A percentile compares a stretch with the other conserved stretches of the same genome.
Conservation (phyloP, 495 filamentous ascomycete genomes). For the Neurospora sp. region DNA sequence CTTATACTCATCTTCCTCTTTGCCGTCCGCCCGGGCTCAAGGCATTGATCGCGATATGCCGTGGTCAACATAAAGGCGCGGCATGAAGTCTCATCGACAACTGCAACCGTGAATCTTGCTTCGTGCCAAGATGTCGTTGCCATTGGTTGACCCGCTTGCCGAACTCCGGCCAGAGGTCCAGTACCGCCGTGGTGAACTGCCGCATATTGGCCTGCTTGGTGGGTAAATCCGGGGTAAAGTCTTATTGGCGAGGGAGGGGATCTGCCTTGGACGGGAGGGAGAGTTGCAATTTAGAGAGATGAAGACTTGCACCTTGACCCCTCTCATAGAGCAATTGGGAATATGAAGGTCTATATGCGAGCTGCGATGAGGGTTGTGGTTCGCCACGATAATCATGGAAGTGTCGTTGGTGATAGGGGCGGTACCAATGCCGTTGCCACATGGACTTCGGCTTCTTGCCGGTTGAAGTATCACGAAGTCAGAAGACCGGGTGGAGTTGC, state of each 20-base stretch:
- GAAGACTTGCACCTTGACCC: neutral
- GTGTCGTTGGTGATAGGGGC: neutral
- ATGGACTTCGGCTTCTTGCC: neutral
- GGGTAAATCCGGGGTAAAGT: slow-evolving; percentile 6
- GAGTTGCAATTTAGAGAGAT: neutral
- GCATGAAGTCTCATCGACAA: neutral
- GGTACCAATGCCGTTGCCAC: neutral
- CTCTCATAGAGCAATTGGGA: neutral
- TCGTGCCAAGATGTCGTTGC: neutral
- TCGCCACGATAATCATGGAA: neutral
- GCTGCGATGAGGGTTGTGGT: neutral
- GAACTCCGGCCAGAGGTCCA: neutral
- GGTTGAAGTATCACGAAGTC: neutral
- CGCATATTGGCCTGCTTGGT: slow-evolving; percentile 3
- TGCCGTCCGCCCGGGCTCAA: neutral
- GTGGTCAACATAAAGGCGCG: neutral
- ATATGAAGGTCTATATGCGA: neutral
- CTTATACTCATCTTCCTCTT: neutral
- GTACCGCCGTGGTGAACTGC: neutral
- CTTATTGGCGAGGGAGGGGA: neutral
- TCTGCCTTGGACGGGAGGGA: neutral
- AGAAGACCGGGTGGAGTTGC: neutral
- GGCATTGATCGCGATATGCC: neutral
- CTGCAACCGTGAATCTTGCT: neutral
- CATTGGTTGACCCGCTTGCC: neutral